Evolutionary conservation across 306 rosid species (phyloP), one percentile per base, ranked within the genome.

Genomic region (Quercus robur): DNA sequence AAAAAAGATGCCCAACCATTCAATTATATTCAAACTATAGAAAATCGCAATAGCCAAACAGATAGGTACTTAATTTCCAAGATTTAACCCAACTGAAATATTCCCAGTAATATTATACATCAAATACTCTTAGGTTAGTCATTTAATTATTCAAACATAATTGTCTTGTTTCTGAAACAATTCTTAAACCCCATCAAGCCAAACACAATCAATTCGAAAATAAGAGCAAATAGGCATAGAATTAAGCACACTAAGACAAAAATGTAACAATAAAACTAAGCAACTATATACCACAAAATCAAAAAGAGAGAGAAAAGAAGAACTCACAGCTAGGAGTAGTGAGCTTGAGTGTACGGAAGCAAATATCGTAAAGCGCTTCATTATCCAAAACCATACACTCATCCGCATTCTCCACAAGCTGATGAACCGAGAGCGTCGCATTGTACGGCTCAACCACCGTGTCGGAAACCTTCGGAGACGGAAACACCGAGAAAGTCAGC

Each of bases 381-480:
- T 88, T 88, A 70, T 88, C 92, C 87, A 88, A 84, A 11, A 88
- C 92, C 92, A 86, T 88, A 71, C 92, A 88, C 79, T 88, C 92
- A 30, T 88, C 90, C 12, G 90, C 92, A 73, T 88, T 88, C 63
- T 88, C 92, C 68, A 88, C 90, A 46, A 88, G 92, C 82, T 88
- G 92, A 59, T 88, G 92, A 82, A 88, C 92, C 2, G 90, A 88
- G 33, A 88, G 92, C 3, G 92, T 88, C 5, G 92, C 92, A 17
- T 88, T 88, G 84, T 88, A 88, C 5, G 92, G 92, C 56, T 88
- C 92, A 33, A 88, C 92, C 51, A 88, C 92, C 15, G 92, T 88
- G 73, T 88, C 92, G 1, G 92, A 88, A 8, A 88, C 91, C 86
- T 88, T 88, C 0, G 91, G 91, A 4, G 92, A 88, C 1, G 92